Conservation (phyloP, 805 yeast genomes). For the Metschnikowia corniflorae region DNA sequence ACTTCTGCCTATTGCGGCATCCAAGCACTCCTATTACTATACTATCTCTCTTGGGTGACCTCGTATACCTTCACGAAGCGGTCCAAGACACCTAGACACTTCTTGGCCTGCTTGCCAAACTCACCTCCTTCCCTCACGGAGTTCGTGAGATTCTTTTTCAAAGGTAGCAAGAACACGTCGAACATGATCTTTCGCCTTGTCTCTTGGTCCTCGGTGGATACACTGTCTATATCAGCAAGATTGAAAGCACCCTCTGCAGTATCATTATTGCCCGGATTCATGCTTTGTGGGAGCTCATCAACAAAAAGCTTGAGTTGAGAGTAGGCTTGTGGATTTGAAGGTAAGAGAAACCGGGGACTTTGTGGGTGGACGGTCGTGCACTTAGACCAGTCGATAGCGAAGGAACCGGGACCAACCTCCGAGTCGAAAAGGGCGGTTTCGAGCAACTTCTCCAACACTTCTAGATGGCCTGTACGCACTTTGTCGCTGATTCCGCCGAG, state of each 20-base stretch:
- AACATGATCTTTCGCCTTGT: constrained; percentile 52
- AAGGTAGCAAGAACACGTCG: constrained; percentile 49
- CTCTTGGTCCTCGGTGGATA: constrained; percentile 57
- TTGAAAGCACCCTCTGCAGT: constrained; percentile 25
- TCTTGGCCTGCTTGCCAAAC: constrained; percentile 49
- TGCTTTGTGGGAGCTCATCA: constrained; percentile 27
- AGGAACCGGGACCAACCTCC: constrained; percentile 15
- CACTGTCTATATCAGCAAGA: constrained; percentile 38
- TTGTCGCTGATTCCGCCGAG: constrained; percentile 34
- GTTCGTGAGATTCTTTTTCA: constrained; percentile 47
- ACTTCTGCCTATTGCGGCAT: too few relatives aligned
- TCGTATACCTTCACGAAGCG: constrained; percentile 9
- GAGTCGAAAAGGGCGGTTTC: constrained; percentile 38
- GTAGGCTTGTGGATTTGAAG: constrained; percentile 55
- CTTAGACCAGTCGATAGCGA: constrained; percentile 15
- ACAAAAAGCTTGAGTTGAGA: constrained; percentile 59
- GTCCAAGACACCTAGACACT: constrained; percentile 19
- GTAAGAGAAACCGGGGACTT: constrained; percentile 50
- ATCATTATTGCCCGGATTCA: constrained; percentile 11
- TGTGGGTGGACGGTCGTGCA: constrained; percentile 40
- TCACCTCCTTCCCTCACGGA: constrained; percentile 71
- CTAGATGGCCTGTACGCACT: constrained; percentile 40
- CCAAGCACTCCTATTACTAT: too few relatives aligned
- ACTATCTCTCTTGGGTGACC: constrained; percentile 3
- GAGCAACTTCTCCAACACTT: constrained; percentile 42